A percentile compares a stretch with the other conserved stretches of the same genome.
Evolutionary conservation across 495 filamentous ascomycete genomes (phyloP).

Genomic region (Penicillium alfredii): DNA sequence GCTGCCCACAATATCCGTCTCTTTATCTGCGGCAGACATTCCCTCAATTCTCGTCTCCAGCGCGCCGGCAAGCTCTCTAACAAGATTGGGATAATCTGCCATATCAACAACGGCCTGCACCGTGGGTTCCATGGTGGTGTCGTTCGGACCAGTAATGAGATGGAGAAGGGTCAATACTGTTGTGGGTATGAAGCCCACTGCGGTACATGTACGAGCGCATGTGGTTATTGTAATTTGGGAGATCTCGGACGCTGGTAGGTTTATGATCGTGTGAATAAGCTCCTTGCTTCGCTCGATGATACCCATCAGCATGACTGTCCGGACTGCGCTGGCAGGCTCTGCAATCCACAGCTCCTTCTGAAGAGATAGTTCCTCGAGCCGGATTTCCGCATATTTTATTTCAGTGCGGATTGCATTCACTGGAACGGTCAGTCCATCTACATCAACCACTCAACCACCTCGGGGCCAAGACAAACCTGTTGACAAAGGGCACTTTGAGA

Average conservation of each 20-base stretch:
- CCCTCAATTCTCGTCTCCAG: constrained; percentile 8
- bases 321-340: constrained; percentile 7
- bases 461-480: constrained; percentile 6
- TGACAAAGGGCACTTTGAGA: constrained; percentile 5
- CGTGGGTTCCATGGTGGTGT: constrained; percentile 5
- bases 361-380: constrained; percentile 12
- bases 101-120: constrained; percentile 11
- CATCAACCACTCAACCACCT: constrained; percentile 1
- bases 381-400: constrained; percentile 13
- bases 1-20: constrained; percentile 13
- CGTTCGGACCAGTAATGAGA: constrained; percentile 2
- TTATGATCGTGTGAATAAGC: constrained; percentile 7
- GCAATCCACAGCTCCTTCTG: constrained; percentile 13
- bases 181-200: constrained; percentile 10
- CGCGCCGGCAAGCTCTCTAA: constrained; percentile 10
- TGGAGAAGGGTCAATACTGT: constrained; percentile 12
- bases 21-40: constrained; percentile 13
- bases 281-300: constrained; percentile 12
- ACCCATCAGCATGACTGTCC: constrained; percentile 11
- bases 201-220: constrained; percentile 10
- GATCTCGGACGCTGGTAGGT: constrained; percentile 8
- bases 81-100: constrained; percentile 12
- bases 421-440: constrained; percentile 4
- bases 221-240: constrained; percentile 10
- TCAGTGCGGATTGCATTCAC: constrained; percentile 13